These are phyloP conservation scores for Fraxinus americana DNA, from an alignment of 257 asterid species.

Conservation along the genomic window DNA sequence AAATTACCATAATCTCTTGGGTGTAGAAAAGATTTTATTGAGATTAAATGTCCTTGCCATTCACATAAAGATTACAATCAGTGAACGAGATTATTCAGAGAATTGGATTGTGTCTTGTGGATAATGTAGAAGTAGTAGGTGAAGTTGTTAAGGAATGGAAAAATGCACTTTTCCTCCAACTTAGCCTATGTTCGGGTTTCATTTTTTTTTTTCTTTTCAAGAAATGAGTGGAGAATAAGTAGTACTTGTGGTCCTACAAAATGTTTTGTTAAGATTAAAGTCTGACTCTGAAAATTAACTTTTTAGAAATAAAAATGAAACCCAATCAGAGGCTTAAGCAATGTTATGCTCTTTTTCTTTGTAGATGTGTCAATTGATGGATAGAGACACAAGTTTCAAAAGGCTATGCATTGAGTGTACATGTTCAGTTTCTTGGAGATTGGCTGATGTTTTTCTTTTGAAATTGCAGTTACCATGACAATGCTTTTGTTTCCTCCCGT, in stretches of 20 bases:
- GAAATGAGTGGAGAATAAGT: too few species aligned
- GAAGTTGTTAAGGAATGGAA: not conserved
- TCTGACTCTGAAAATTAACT: not conserved
- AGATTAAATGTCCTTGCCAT: not conserved
- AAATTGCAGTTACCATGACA: slow-evolving; percentile 79
- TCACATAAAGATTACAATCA: not conserved
- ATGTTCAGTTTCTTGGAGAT: not conserved
- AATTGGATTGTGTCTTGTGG: not conserved
- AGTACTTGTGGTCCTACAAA: too few species aligned
- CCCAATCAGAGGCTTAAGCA: not conserved
- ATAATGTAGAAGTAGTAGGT: not conserved
- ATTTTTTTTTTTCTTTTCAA: too few species aligned
- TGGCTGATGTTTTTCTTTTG: slow-evolving; percentile 10
- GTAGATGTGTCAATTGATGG: not conserved
- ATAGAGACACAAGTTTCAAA: not conserved
- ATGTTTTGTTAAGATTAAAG: not conserved
- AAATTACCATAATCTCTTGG: not conserved
- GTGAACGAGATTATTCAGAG: not conserved
- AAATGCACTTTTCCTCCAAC: not conserved
- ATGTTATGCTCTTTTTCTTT: not conserved
- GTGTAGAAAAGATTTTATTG: not conserved
- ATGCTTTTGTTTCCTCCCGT: slow-evolving; percentile 67
- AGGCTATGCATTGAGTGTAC: not conserved
- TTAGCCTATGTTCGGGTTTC: too few species aligned
- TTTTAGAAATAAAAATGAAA: too few species aligned